Base-by-base conservation (phyloP, 2,329 filamentous ascomycete species). In the Aspergillus brunneoviolaceus region DNA sequence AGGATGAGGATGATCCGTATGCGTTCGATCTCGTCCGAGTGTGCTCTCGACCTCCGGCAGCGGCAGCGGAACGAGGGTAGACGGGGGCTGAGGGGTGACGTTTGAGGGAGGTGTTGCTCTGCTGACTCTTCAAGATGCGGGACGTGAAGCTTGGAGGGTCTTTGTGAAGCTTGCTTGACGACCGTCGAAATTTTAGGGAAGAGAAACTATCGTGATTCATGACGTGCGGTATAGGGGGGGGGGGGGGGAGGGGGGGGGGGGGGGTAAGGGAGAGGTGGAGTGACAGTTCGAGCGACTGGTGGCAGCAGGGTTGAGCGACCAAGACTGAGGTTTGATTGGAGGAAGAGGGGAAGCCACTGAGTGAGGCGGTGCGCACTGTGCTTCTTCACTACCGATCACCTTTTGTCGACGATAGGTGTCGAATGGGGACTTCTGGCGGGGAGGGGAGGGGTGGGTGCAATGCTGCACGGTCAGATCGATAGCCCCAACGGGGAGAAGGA, bases 1-100 rank as follows among this genome's bases (percentile, higher is more conserved):
- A 81, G n/a, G 80, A 81, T 21, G 74, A 78, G 16, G 79, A 80
- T 5, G 79, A 81, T 49, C 74, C 77, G 70, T 78, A 80, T 33
- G 76, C 76, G 72, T 76, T 78, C 48, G 79, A 81, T 64, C 77
- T 73, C 33, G 79, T 79, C 54, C 79, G 76, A 57, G 74, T 64
- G 66, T 79, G 77, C 67, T 80, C 76, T 67, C 73, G 72, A 68
- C 69, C 74, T 59, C 69, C 69, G 63, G 69, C 72, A 54, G 71
- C 33, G 33, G 33, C 70, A 59, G 76, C 77, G 50, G 75, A 79
- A 51, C 77, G 77, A 31, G 78, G 78, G 59, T 78, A 77, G 35
- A 78, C 74, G 27, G 77, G 77, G 25, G 78, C 78, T 57, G 79
- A 81, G 33, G 79, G 79, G 65, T 80, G 78, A 66, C 79, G 73